Evolutionary conservation across 164 flowering plant species (phyloP).

Genomic region (Kalanchoe fedtschenkoi): DNA sequence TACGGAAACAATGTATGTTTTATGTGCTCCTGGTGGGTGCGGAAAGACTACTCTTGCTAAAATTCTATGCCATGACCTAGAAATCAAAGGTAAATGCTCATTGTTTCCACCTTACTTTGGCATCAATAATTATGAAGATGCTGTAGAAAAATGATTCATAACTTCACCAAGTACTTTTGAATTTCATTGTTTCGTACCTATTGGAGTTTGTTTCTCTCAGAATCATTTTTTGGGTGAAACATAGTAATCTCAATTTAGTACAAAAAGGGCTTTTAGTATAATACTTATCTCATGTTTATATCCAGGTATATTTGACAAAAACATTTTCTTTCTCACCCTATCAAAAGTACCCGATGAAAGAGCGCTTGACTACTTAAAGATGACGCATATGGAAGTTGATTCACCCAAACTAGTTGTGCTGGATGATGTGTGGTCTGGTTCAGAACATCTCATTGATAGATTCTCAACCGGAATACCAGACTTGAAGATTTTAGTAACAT

Average conservation of each 20-base stretch:
- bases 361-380: constrained; percentile 16
- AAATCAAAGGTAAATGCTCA: constrained; percentile 21
- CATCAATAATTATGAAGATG: background rate
- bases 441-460: constrained; percentile 18
- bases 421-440: constrained; percentile 34
- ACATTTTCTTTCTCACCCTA: constrained; percentile 23
- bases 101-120: background rate
- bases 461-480: constrained; percentile 11
- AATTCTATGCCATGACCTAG: constrained; percentile 17
- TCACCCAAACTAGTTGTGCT: constrained; percentile 20
- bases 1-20: constrained; percentile 9
- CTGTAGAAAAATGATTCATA: background rate
- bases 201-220: background rate
- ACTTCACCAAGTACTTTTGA: background rate
- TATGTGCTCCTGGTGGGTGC: constrained; percentile 28
- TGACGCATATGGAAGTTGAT: constrained; percentile 11
- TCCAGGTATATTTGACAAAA: constrained; percentile 17
- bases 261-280: constrained; percentile 4
- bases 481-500: constrained; percentile 37
- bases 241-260: background rate
- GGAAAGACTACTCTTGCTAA: constrained; percentile 33
- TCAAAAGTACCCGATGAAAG: constrained; percentile 14
- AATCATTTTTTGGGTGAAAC: background rate
- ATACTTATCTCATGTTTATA: background rate
- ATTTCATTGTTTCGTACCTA: background rate